Conservation (phyloP, 2,329 filamentous ascomycete species). For the Aspergillus jensenii region DNA sequence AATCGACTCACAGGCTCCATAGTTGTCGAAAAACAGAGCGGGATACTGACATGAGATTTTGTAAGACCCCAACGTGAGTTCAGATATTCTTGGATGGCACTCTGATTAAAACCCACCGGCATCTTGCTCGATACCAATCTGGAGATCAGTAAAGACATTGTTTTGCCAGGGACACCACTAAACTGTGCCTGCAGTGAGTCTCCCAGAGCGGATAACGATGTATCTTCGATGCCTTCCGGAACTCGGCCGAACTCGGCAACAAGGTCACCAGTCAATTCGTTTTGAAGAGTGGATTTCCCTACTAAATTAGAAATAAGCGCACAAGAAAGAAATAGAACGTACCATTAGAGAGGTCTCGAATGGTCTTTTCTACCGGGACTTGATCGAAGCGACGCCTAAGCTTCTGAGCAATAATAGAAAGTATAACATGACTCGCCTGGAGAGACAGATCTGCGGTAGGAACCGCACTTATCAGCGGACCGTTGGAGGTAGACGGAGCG, state of each 20-base stretch:
- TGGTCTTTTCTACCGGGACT: slow-evolving; percentile 24
- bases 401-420: slow-evolving; percentile 20
- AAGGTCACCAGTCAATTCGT: slow-evolving; percentile 47
- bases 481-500: not conserved
- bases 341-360: slow-evolving; percentile 33
- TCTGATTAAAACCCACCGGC: slow-evolving; percentile 28
- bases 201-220: slow-evolving; percentile 34
- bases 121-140: slow-evolving; percentile 30
- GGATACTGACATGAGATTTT: slow-evolving; percentile 19
- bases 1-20: slow-evolving; percentile 23
- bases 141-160: slow-evolving; percentile 28
- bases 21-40: slow-evolving; percentile 23
- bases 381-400: slow-evolving; percentile 18
- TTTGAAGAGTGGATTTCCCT: slow-evolving; percentile 47
- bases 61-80: slow-evolving; percentile 27
- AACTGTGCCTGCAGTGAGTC: slow-evolving; percentile 29
- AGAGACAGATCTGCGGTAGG: slow-evolving; percentile 9
- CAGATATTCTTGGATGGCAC: slow-evolving; percentile 22
- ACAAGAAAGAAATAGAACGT: not conserved
- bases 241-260: slow-evolving; percentile 41
- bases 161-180: slow-evolving; percentile 32
- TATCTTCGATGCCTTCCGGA: slow-evolving; percentile 43
- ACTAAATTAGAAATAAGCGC: not conserved
- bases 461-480: not conserved
- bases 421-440: slow-evolving; percentile 14